Conservation (phyloP, 2,329 filamentous ascomycete genomes). For the Epichloe scottii region DNA sequence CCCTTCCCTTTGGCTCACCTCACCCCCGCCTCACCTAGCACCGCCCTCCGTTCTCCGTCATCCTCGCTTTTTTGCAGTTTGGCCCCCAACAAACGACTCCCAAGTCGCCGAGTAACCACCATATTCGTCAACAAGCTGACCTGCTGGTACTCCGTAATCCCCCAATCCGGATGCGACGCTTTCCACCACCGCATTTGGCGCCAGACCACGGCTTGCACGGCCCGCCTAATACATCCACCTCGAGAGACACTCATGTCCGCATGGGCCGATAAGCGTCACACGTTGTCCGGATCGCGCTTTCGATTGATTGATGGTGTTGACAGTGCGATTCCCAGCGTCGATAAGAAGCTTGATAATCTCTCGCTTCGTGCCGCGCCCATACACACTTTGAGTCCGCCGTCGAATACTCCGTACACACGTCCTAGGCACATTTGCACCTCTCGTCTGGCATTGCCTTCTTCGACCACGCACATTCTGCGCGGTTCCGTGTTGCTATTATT, state of each 20-base stretch:
- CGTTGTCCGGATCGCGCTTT: not conserved
- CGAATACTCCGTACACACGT: not conserved
- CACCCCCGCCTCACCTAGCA: not conserved
- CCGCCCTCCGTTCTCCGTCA: not conserved
- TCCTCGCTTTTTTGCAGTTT: not conserved
- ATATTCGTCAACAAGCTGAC: not conserved
- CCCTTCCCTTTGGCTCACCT: not conserved
- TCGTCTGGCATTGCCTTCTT: not conserved
- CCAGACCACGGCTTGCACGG: not conserved
- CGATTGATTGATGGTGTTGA: not conserved
- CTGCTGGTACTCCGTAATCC: not conserved
- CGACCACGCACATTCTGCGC: not conserved
- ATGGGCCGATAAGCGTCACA: slow-evolving; percentile 4
- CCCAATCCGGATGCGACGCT: not conserved
- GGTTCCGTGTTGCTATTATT: not conserved
- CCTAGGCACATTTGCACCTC: not conserved
- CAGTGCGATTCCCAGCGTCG: not conserved
- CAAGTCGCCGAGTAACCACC: not conserved
- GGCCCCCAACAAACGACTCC: not conserved
- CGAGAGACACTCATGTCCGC: not conserved
- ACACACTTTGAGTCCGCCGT: not conserved
- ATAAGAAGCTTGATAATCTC: not conserved
- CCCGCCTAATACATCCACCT: not conserved
- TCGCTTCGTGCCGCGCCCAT: not conserved
- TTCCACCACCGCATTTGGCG: not conserved